A percentile compares a stretch with the other conserved stretches of the same genome.
These are phyloP conservation scores for Brassica nigra DNA, from an alignment of 345 rosid genomes.

Conservation along the genomic window DNA sequence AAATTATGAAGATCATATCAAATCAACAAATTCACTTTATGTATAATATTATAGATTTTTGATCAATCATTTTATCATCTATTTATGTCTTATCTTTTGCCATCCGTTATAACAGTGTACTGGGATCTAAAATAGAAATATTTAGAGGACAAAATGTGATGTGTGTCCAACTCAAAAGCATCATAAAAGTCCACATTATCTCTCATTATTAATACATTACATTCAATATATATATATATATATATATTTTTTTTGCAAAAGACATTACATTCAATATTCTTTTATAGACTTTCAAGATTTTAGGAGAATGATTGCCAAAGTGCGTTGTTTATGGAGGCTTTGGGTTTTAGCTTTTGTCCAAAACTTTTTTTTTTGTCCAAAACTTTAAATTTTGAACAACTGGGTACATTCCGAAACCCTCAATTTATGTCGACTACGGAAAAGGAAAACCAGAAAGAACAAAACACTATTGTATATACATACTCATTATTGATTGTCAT, in stretches of 20 bases:
- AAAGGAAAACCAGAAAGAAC: constrained; percentile 27
- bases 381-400: constrained; percentile 27
- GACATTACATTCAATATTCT: background rate
- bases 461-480: constrained; percentile 2
- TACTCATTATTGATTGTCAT: background rate
- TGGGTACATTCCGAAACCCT: constrained; percentile 24
- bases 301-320: constrained; percentile 29
- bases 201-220: background rate
- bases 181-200: constrained; percentile 24
- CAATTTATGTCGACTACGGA: constrained; percentile 35
- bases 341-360: constrained; percentile 32
- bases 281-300: constrained; percentile 12
- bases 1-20: too few species aligned
- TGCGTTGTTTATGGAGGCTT: constrained; percentile 31
- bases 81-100: background rate
- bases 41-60: too few species aligned
- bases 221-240: too few species aligned
- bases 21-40: too few species aligned
- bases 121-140: background rate
- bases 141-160: constrained; percentile 24
- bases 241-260: too few species aligned
- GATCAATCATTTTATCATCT: background rate
- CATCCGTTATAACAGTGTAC: background rate
- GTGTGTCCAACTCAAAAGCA: constrained; percentile 30
- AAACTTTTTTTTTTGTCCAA: constrained; percentile 31